Evolutionary conservation across 2,329 filamentous ascomycete genomes (phyloP).

Genomic region (Metarhizium rileyi): DNA sequence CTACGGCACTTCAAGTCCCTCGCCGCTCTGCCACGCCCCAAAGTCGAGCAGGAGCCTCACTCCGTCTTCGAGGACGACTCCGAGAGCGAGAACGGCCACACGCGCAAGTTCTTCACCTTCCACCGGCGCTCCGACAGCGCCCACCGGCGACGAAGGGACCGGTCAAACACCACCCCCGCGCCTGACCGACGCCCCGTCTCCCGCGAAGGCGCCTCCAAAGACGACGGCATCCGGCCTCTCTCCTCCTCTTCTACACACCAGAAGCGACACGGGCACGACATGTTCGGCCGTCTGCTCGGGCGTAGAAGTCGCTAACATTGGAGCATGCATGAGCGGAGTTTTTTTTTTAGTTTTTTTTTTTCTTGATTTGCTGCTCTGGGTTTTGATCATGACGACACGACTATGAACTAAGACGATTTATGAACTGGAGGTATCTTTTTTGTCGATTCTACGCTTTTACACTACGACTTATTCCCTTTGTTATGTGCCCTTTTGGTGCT

Average conservation of each 20-base stretch:
- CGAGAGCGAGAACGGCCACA: slow-evolving; percentile 24
- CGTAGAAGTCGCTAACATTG: slow-evolving; percentile 16
- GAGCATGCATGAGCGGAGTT: not conserved
- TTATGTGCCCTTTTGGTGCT: not conserved
- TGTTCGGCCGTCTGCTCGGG: slow-evolving; percentile 29
- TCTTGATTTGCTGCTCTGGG: not conserved
- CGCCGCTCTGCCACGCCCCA: slow-evolving; percentile 11
- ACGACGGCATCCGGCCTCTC: not conserved
- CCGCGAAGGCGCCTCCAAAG: not conserved
- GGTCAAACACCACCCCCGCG: not conserved
- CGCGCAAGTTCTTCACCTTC: slow-evolving; percentile 30
- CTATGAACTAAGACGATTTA: not conserved
- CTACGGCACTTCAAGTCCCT: slow-evolving; percentile 19
- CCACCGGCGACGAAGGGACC: slow-evolving; percentile 10
- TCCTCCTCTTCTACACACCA: slow-evolving; percentile 1
- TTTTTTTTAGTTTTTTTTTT: not conserved
- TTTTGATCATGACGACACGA: no score
- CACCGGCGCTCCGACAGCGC: slow-evolving; percentile 28
- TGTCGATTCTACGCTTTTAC: not conserved
- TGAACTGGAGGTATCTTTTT: not conserved
- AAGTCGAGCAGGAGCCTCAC: slow-evolving; percentile 17
- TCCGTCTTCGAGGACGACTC: slow-evolving; percentile 42
- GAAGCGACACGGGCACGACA: slow-evolving; percentile 22
- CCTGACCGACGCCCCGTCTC: slow-evolving; percentile 13
- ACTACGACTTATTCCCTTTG: not conserved